These are phyloP conservation scores for Exophiala sp. DNA, from an alignment of 2,329 filamentous ascomycete genomes.

Conservation along the genomic window DNA sequence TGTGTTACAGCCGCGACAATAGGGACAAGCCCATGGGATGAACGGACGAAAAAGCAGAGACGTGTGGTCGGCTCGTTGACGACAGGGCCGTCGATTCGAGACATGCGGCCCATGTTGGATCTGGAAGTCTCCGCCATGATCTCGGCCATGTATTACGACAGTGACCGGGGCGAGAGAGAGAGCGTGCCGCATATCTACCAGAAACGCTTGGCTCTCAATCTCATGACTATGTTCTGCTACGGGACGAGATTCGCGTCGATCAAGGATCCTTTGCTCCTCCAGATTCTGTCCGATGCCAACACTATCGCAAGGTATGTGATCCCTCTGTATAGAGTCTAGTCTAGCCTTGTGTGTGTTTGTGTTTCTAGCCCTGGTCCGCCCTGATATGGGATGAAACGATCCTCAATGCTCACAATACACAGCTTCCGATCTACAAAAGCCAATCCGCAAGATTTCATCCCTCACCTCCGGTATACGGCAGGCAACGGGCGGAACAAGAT, in stretches of 20 bases:
- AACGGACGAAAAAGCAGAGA: constrained; percentile 17
- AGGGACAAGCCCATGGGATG: constrained; percentile 19
- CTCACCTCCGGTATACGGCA: too few relatives aligned
- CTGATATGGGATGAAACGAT: too few relatives aligned
- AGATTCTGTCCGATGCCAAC: not conserved
- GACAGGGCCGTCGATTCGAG: constrained; percentile 12
- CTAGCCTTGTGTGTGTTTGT: too few relatives aligned
- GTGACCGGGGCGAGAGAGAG: constrained; percentile 2
- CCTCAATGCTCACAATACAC: too few relatives aligned
- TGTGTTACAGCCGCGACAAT: constrained; percentile 11
- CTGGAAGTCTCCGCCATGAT: constrained; percentile 13
- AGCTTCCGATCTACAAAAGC: too few relatives aligned
- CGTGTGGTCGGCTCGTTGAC: constrained; percentile 17
- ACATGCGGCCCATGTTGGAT: constrained; percentile 11
- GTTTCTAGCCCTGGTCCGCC: too few relatives aligned
- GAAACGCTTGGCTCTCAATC: constrained; percentile 10
- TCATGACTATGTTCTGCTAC: constrained; percentile 19
- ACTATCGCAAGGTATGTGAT: constrained; percentile 1
- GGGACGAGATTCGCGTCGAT: constrained; percentile 6
- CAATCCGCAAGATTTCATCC: too few relatives aligned
- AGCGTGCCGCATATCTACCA: constrained; percentile 13
- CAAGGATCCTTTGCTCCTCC: not conserved
- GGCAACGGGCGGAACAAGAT: too few relatives aligned
- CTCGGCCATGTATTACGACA: constrained; percentile 6
- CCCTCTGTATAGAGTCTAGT: too few relatives aligned